Evolutionary conservation across 1,284 basidiomycete species (phyloP), one percentile per base, ranked within the genome.

Genomic region (Rhizoctonia solani): DNA sequence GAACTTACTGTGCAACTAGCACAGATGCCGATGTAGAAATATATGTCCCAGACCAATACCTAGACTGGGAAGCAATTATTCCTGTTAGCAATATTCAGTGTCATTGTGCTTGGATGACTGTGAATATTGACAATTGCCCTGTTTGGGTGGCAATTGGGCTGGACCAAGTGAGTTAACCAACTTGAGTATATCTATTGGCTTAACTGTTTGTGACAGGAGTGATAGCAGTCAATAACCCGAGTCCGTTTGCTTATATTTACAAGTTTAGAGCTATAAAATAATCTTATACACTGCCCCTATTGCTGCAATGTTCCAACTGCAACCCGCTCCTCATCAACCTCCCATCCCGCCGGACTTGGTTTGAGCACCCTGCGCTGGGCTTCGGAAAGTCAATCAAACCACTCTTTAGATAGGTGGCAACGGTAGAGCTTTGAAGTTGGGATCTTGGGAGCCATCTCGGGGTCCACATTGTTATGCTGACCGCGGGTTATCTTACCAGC

Each of bases 151-250:
- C 52, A 21, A 54, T 54, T 54, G 32, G 16, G 3, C 16, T 54
- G 30, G 52, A 54, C 3, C 52, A 19, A 19, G 52, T 54, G 30
- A 34, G 52, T 54, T n/a, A n/a, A n/a, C n/a, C n/a, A n/a, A n/a
- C n/a, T n/a, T n/a, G n/a, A n/a, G n/a, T n/a, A n/a, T n/a, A n/a
- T n/a, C n/a, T n/a, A n/a, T n/a, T n/a, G n/a, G n/a, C n/a, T n/a
- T n/a, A n/a, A n/a, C n/a, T n/a, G n/a, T n/a, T n/a, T n/a, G n/a
- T n/a, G n/a, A n/a, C n/a, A n/a, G n/a, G n/a, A n/a, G n/a, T n/a
- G n/a, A n/a, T n/a, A n/a, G n/a, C n/a, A n/a, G n/a, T n/a, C n/a
- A n/a, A n/a, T n/a, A n/a, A n/a, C n/a, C n/a, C n/a, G n/a, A n/a
- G n/a, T n/a, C n/a, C n/a, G n/a, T n/a, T n/a, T n/a, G n/a, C n/a